Base-by-base conservation (phyloP, 768 basidiomycete species). In the Leucocoprinus sp. region DNA sequence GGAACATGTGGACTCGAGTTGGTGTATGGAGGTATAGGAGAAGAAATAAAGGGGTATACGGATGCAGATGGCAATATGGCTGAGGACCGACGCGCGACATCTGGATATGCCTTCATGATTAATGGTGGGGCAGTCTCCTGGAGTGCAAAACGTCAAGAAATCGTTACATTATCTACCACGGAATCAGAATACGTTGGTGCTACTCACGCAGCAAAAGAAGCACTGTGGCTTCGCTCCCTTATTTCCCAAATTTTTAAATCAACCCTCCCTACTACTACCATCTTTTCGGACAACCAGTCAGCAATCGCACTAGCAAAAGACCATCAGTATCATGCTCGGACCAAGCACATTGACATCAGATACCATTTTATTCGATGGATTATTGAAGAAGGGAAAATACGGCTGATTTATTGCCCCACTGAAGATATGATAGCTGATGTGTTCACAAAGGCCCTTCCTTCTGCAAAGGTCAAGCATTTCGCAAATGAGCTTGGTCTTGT, bases 41-140 rank as follows among this genome's bases (percentile, higher is more conserved):
- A 65, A 67, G 12, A 45, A 2, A 27, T 59, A 1, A 27, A 48
- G 23, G 50, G 57, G 2, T 61, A 52, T 38, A 58, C 56, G 5
- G 58, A 60, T 31, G 50, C 54, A 8, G 54, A 54, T 42, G 55
- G 55, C 46, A 51, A 53, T 17, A 48, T 48, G 22, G 48, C 50
- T 54, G 45, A 57, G n/a, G 52, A 64, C 54, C 28, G 62, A 7
- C 40, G 56, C 19, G 61, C 65, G 5, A 64, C 66, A 36, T 18
- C 51, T 52, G 60, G 57, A 0, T 61, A 58, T 36, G 52, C 66
- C 48, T 26, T 66, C 61, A 14, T 66, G 52, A 46, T 59, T 42
- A 8, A 65, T 57, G 56, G 55, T 0, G 65, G 62, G 1, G 56
- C 63, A 1, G 57, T 76, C 4, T 52, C 54, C 5, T 75, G 74